Evolutionary conservation across 768 basidiomycete species (phyloP).

Genomic region (Mycena belliarum): DNA sequence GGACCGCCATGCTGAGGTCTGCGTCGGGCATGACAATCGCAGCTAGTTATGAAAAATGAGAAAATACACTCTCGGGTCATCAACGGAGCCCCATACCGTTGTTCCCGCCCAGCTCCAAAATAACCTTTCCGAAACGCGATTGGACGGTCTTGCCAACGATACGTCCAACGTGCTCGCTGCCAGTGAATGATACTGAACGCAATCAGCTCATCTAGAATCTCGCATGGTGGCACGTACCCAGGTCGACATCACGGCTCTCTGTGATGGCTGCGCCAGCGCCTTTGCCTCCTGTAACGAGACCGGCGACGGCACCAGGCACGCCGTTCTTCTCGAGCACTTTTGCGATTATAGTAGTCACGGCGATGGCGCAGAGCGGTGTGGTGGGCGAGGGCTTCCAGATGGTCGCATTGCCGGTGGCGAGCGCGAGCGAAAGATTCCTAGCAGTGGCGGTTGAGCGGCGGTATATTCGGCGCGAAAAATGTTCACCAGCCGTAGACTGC

Average conservation of each 20-base stretch:
- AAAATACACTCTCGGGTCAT: slow-evolving; percentile 6
- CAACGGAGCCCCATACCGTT: slow-evolving; percentile 59
- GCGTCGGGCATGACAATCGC: slow-evolving; percentile 93
- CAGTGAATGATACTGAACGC: slow-evolving; percentile 86
- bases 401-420: slow-evolving; percentile 90
- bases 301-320: slow-evolving; percentile 81
- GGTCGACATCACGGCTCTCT: slow-evolving; percentile 69
- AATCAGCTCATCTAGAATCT: neutral
- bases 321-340: slow-evolving; percentile 79
- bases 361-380: slow-evolving; percentile 89
- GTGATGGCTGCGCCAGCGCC: slow-evolving; percentile 81
- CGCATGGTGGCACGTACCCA: slow-evolving; percentile 50
- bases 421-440: slow-evolving; percentile 88
- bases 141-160: slow-evolving; percentile 88
- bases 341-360: slow-evolving; percentile 83
- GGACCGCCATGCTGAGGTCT: slow-evolving; percentile 85
- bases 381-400: slow-evolving; percentile 94
- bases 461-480: neutral
- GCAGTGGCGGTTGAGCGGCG: slow-evolving; percentile 10
- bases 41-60: slow-evolving; percentile 47
- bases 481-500: slow-evolving; percentile 88
- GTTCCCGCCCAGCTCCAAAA: slow-evolving; percentile 94
- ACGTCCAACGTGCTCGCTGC: slow-evolving; percentile 85
- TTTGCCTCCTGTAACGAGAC: slow-evolving; percentile 81
- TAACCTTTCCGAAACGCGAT: slow-evolving; percentile 84